Percentiles rank a stretch among this genome's conserved stretches.
Conservation (phyloP, 1,139 yeast species). For the Hanseniaspora gamundiae region DNA sequence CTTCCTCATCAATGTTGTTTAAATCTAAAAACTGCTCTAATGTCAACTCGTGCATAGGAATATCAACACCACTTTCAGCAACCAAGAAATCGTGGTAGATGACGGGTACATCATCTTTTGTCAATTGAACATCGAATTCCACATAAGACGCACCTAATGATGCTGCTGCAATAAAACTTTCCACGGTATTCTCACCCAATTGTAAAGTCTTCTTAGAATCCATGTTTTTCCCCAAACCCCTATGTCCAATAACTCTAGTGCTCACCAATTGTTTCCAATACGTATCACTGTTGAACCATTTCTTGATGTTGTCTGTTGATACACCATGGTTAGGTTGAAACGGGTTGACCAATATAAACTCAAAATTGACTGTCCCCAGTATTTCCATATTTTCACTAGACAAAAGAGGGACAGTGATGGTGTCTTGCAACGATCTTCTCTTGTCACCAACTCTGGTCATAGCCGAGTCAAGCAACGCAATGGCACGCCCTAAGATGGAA, state of each 20-base stretch:
- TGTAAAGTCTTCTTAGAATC: constrained; percentile 67
- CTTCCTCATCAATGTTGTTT: constrained; percentile 23
- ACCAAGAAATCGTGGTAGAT: constrained; percentile 91
- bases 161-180: constrained; percentile 93
- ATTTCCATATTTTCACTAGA: constrained; percentile 62
- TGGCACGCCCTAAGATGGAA: constrained; percentile 72
- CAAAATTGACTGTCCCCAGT: constrained; percentile 68
- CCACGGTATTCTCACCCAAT: constrained; percentile 91
- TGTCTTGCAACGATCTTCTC: constrained; percentile 54
- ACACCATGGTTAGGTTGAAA: constrained; percentile 46
- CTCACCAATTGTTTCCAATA: constrained; percentile 88
- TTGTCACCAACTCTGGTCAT: constrained; percentile 62
- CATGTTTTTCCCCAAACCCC: constrained; percentile 86
- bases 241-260: constrained; percentile 89
- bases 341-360: constrained; percentile 58
- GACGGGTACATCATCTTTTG: constrained; percentile 88
- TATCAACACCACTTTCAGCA: constrained; percentile 92
- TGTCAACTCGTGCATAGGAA: constrained; percentile 90
- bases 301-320: constrained; percentile 28
- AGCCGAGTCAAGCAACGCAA: constrained; percentile 55
- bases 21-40: constrained; percentile 77
- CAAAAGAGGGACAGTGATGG: constrained; percentile 65
- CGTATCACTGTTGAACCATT: constrained; percentile 39
- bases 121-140: constrained; percentile 92
- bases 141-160: constrained; percentile 87